phyloP scores from a whole-genome alignment of 495 filamentous ascomycete genomes.

The Thermochaetoides thermophila region DNA sequence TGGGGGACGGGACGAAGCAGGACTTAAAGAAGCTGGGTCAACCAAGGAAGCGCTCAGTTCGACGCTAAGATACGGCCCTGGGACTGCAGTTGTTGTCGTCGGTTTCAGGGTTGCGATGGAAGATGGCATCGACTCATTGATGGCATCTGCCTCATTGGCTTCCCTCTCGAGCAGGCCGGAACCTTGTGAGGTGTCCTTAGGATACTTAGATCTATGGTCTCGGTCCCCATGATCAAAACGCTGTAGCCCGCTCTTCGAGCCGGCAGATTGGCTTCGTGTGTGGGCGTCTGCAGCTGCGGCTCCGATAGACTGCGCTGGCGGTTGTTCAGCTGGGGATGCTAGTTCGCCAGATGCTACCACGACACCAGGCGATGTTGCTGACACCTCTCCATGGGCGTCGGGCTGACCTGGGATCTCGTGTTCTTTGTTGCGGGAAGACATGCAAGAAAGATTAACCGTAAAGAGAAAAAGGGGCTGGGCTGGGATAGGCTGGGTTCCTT shows the following conservation, averaged over 20 bases:
- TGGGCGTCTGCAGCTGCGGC: no score
- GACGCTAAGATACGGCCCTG: constrained; percentile 22
- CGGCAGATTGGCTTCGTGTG: neutral
- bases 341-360: constrained; percentile 6
- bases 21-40: constrained; percentile 49
- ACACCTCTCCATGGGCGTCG: constrained; percentile 9
- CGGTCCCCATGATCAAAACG: no score
- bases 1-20: constrained; percentile 30
- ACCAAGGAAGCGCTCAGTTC: no score
- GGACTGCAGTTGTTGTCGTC: constrained; percentile 27
- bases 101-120: constrained; percentile 38
- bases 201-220: no score
- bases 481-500: neutral
- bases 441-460: constrained; percentile 15
- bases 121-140: constrained; percentile 32
- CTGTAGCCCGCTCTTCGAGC: neutral
- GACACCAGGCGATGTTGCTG: no score
- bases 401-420: constrained; percentile 9
- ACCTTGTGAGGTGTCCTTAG: no score
- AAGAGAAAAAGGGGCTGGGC: neutral
- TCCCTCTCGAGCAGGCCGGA: no score
- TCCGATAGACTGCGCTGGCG: no score
- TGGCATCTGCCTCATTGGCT: constrained; percentile 7
- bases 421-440: constrained; percentile 19
- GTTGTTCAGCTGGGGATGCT: constrained; percentile 1